phyloP scores from a whole-genome alignment of 1,284 basidiomycete genomes.

The Leccinum variabile region DNA sequence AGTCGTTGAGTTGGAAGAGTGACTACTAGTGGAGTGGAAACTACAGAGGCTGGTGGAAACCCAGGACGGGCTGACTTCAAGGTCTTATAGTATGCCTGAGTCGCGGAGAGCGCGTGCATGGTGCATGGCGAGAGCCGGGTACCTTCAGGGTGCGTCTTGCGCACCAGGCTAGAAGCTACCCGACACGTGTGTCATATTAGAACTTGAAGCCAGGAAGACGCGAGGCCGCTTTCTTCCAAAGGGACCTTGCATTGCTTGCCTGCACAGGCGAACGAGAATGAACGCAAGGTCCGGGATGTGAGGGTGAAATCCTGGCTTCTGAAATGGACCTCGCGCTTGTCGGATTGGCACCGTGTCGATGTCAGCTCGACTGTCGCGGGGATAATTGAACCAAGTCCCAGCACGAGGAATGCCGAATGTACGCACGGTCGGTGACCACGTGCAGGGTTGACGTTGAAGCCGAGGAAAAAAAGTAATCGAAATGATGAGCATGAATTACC shows the following conservation, averaged over 20 bases:
- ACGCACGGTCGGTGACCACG: slow-evolving; percentile 19
- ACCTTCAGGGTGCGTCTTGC: slow-evolving; percentile 26
- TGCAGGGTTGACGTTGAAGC: slow-evolving; percentile 21
- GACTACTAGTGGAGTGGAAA: slow-evolving; percentile 20
- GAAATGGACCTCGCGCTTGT: slow-evolving; percentile 12
- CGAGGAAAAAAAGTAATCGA: slow-evolving; percentile 25
- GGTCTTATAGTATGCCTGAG: slow-evolving; percentile 28
- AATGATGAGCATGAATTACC: slow-evolving; percentile 28
- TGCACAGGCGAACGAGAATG: slow-evolving; percentile 35
- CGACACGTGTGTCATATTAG: slow-evolving; percentile 28
- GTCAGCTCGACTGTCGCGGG: slow-evolving; percentile 11
- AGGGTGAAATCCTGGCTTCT: slow-evolving; percentile 14
- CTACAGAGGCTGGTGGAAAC: slow-evolving; percentile 19
- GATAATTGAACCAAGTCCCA: slow-evolving; percentile 3
- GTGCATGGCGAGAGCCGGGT: slow-evolving; percentile 31
- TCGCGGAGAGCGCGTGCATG: slow-evolving; percentile 31
- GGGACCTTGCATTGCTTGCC: slow-evolving; percentile 27
- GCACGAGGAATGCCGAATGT: slow-evolving; percentile 12
- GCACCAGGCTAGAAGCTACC: slow-evolving; percentile 19
- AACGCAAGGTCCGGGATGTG: slow-evolving; percentile 20
- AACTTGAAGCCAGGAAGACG: slow-evolving; percentile 33
- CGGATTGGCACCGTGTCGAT: slow-evolving; percentile 1
- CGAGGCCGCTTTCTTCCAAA: slow-evolving; percentile 34
- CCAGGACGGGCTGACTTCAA: slow-evolving; percentile 6
- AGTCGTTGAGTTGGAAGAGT: slow-evolving; percentile 16